Conservation (phyloP, 768 basidiomycete genomes). For the Boletus rex-veris region DNA sequence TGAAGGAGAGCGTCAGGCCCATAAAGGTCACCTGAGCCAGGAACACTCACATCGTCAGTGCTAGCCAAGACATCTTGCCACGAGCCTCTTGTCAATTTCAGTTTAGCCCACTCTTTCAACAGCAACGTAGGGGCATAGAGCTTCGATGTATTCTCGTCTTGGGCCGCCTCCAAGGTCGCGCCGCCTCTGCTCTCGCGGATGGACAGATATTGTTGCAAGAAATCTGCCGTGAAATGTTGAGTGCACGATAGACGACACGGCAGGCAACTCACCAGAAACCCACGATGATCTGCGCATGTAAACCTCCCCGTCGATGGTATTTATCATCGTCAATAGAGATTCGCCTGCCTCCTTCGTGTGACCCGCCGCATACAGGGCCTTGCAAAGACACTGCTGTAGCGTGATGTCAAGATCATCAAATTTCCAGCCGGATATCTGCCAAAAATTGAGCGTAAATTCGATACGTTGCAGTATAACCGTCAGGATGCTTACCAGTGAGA, state of each 20-base stretch:
- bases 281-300: background rate
- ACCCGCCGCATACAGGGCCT: background rate
- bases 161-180: background rate
- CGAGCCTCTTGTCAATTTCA: background rate
- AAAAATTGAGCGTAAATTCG: background rate
- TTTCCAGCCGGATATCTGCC: background rate
- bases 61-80: constrained; percentile 1
- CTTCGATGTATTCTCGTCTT: background rate
- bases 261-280: background rate
- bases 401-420: background rate
- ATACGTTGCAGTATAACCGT: background rate
- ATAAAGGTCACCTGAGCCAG: background rate
- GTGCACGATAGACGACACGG: too few species aligned
- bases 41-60: background rate
- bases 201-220: background rate
- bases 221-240: background rate
- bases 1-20: background rate
- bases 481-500: background rate
- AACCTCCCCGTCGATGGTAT: background rate
- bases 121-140: background rate
- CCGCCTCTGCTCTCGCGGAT: background rate
- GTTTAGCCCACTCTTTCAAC: background rate
- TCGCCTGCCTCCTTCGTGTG: background rate
- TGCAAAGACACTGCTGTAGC: background rate
- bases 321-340: background rate